phyloP scores from a whole-genome alignment of 2,329 filamentous ascomycete species.

The Truncatella angustata region DNA sequence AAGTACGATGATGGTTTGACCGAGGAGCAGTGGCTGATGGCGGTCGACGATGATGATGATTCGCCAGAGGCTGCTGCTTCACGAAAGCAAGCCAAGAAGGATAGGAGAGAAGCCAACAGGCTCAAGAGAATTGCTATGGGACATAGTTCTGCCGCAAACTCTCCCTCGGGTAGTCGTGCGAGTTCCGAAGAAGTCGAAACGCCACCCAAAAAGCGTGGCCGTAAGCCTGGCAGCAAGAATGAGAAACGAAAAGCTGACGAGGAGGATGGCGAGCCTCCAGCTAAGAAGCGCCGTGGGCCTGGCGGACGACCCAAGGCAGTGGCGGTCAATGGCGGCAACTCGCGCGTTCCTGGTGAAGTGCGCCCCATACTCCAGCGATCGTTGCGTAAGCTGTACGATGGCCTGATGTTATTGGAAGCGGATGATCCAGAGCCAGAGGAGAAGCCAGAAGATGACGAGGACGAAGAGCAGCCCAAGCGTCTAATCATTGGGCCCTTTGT shows the following conservation, averaged over 20 bases:
- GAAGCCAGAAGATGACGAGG: constrained; percentile 49
- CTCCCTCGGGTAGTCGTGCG: constrained; percentile 75
- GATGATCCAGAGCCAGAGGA: constrained; percentile 61
- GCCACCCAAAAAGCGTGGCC: constrained; percentile 76
- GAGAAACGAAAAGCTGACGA: constrained; percentile 90
- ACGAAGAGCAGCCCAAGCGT: constrained; percentile 62
- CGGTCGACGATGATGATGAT: constrained; percentile 95
- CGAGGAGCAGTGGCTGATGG: constrained; percentile 98
- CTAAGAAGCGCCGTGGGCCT: constrained; percentile 75
- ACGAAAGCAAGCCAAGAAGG: constrained; percentile 82
- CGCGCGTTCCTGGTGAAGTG: constrained; percentile 63
- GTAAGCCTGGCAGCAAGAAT: constrained; percentile 69
- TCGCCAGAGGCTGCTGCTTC: constrained; percentile 89
- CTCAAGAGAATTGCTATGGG: constrained; percentile 50
- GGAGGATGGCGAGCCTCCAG: constrained; percentile 71
- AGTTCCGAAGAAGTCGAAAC: constrained; percentile 79
- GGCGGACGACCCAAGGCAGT: constrained; percentile 67
- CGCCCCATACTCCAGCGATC: constrained; percentile 78
- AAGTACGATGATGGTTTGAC: constrained; percentile 96
- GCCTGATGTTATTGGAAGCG: constrained; percentile 80
- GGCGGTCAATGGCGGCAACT: constrained; percentile 29
- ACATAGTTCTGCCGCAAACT: constrained; percentile 55
- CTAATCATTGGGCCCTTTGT: constrained; percentile 93
- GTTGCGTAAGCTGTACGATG: constrained; percentile 73
- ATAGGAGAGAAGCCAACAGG: constrained; percentile 75